Evolutionary conservation across 164 flowering plant genomes (phyloP).

Genomic region (Stephania yunnanensis): DNA sequence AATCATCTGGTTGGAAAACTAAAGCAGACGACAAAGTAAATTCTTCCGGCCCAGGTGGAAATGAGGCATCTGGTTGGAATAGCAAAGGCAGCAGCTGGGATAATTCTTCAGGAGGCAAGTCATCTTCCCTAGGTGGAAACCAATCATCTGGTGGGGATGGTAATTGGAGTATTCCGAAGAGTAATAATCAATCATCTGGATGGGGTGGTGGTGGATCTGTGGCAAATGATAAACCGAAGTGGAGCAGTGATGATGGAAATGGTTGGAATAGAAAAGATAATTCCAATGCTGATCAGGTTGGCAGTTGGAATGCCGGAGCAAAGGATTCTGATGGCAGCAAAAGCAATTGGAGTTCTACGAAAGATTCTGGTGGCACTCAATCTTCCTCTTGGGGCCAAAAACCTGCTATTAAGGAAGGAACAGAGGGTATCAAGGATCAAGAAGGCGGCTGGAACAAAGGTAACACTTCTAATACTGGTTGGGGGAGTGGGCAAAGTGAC

Average conservation of each 20-base stretch:
- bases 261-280: slow-evolving; percentile 12
- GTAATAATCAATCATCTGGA: slow-evolving; percentile 7
- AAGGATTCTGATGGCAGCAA: slow-evolving; percentile 7
- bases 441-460: slow-evolving; percentile 9
- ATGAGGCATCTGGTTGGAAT: neutral
- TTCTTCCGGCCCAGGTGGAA: neutral
- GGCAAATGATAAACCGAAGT: neutral
- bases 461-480: slow-evolving; percentile 10
- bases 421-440: neutral
- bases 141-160: slow-evolving; percentile 11
- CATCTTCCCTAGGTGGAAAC: neutral
- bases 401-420: neutral
- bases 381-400: slow-evolving; percentile 7
- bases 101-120: neutral
- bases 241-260: neutral
- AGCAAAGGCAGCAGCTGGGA: neutral
- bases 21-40: neutral
- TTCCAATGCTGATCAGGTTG: neutral
- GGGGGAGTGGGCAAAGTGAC: slow-evolving; percentile 11
- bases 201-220: slow-evolving; percentile 10
- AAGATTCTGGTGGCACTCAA: slow-evolving; percentile 1
- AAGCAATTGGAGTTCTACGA: neutral
- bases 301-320: slow-evolving; percentile 11
- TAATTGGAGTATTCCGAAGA: slow-evolving; percentile 5
- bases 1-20: slow-evolving; percentile 7